Evolutionary conservation across 2,329 filamentous ascomycete genomes (phyloP).

Genomic region (Ascochyta viciae-villosae): DNA sequence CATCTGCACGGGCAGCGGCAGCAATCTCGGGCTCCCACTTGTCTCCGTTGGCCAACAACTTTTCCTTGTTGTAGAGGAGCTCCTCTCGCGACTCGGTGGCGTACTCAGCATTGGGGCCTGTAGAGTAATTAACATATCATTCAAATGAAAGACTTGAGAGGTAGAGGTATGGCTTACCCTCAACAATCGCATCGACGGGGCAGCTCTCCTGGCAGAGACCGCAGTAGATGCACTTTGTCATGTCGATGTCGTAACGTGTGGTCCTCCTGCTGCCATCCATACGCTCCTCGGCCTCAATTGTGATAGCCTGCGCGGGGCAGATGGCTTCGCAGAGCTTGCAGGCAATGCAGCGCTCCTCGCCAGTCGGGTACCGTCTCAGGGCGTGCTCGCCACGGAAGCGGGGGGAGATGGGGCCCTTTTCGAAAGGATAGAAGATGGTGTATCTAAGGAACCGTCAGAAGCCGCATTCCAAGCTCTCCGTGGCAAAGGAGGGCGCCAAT

Average conservation of each 20-base stretch:
- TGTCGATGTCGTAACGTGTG: conserved; percentile 98
- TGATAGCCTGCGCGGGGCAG: conserved; percentile 97
- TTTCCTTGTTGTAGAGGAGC: conserved; percentile 97
- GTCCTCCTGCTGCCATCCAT: conserved; percentile 94
- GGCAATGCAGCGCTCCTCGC: conserved; percentile 98
- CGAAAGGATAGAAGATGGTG: conserved; percentile 98
- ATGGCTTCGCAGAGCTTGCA: conserved; percentile 99
- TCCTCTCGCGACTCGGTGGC: conserved; percentile 86
- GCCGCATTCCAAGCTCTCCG: neutral
- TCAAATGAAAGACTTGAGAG: no score
- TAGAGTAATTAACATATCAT: no score
- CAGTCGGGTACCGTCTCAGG: conserved; percentile 92
- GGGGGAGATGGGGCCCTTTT: conserved; percentile 97
- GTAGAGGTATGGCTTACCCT: conserved; percentile 58
- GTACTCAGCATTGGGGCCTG: conserved; percentile 75
- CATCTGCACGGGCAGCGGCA: conserved; percentile 88
- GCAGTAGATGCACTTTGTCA: conserved; percentile 99
- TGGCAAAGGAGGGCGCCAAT: conserved; percentile 20
- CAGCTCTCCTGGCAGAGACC: conserved; percentile 99
- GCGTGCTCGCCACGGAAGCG: conserved; percentile 99
- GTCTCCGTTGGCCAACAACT: conserved; percentile 76
- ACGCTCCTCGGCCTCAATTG: conserved; percentile 98
- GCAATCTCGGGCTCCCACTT: conserved; percentile 96
- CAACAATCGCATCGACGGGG: conserved; percentile 93
- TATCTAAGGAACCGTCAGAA: conserved; percentile 67